These are phyloP conservation scores for Penicillium herquei DNA, from an alignment of 495 filamentous ascomycete species.

Conservation along the genomic window DNA sequence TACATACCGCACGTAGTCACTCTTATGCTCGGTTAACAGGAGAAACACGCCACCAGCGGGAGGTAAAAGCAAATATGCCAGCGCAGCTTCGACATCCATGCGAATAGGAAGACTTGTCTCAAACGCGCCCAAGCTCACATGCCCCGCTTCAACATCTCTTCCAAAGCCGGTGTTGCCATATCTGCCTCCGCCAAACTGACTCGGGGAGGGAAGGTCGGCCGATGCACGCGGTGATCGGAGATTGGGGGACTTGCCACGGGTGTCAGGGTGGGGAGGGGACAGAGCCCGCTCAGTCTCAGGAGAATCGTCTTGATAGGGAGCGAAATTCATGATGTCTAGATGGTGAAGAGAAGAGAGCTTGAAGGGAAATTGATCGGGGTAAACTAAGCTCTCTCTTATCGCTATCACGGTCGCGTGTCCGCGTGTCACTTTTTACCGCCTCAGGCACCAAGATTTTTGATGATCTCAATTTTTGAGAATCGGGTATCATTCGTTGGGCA, in stretches of 20 bases:
- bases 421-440: constrained; percentile 9
- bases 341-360: constrained; percentile 2
- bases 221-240: constrained; percentile 40
- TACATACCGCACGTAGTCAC: constrained; percentile 87
- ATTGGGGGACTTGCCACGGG: constrained; percentile 50
- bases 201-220: constrained; percentile 42
- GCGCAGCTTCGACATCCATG: constrained; percentile 82
- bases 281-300: constrained; percentile 73
- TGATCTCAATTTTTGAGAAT: constrained; percentile 1
- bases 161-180: constrained; percentile 36
- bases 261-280: constrained; percentile 58
- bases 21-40: constrained; percentile 85
- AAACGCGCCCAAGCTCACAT: constrained; percentile 75
- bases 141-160: constrained; percentile 40
- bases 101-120: constrained; percentile 78
- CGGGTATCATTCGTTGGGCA: constrained; percentile 30
- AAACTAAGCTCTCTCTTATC: constrained; percentile 19
- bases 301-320: constrained; percentile 87
- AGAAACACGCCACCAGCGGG: constrained; percentile 84
- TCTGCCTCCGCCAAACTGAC: constrained; percentile 36
- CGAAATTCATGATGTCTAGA: constrained; percentile 73
- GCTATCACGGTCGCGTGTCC: constrained; percentile 24
- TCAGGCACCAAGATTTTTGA: constrained; percentile 15
- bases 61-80: constrained; percentile 86
- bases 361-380: not conserved